A percentile compares a stretch with the other conserved stretches of the same genome.
phyloP scores from a whole-genome alignment of 1,284 basidiomycete genomes.

The Taiwanofungus camphoratus region DNA sequence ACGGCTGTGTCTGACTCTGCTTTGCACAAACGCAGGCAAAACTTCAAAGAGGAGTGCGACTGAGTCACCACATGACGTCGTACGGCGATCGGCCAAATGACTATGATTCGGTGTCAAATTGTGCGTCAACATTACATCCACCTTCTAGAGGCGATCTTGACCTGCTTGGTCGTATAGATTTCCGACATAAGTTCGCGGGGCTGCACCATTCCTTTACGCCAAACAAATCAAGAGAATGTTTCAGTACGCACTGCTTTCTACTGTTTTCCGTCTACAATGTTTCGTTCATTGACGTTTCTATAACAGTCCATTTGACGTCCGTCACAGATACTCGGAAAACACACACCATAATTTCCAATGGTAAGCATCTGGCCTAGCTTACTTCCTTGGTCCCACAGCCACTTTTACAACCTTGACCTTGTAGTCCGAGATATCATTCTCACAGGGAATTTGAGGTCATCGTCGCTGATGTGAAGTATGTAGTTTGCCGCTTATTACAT shows the following conservation, averaged over 20 bases:
- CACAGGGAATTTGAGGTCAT: slow-evolving; percentile 33
- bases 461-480: slow-evolving; percentile 24
- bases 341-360: slow-evolving; percentile 36
- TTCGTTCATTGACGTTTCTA: slow-evolving; percentile 6
- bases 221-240: slow-evolving; percentile 64
- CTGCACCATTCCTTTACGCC: slow-evolving; percentile 62
- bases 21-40: slow-evolving; percentile 37
- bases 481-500: slow-evolving; percentile 1
- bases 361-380: slow-evolving; percentile 22
- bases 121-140: slow-evolving; percentile 34
- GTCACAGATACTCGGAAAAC: slow-evolving; percentile 56
- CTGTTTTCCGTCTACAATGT: no score
- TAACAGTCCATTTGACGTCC: slow-evolving; percentile 68
- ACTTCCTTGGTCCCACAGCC: background rate
- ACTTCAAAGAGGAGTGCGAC: slow-evolving; percentile 65
- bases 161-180: slow-evolving; percentile 40
- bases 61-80: slow-evolving; percentile 59
- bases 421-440: slow-evolving; percentile 41
- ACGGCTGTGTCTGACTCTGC: slow-evolving; percentile 1
- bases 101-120: slow-evolving; percentile 65
- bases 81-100: slow-evolving; percentile 72
- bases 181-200: slow-evolving; percentile 64
- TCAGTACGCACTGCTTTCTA: slow-evolving; percentile 45
- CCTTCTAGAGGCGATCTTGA: background rate
- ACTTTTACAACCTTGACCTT: background rate